Base-by-base conservation (phyloP, 495 filamentous ascomycete species). In the Cercophora sp. region DNA sequence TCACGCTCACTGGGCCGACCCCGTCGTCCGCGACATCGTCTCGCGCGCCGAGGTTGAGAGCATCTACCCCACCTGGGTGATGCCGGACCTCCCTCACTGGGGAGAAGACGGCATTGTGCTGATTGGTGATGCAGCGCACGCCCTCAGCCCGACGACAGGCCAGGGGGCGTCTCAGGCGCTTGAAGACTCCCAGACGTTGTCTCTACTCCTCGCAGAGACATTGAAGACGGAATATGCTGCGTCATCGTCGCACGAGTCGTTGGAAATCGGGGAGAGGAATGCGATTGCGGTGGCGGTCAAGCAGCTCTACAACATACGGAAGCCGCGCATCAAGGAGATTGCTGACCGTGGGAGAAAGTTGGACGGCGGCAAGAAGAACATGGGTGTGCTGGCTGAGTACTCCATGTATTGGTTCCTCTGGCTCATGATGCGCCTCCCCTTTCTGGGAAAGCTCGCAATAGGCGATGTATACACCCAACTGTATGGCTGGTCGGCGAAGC, bases 51-150 rank as follows among this genome's bases (percentile, higher is more conserved):
- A 70, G 0, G 66, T 82, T 3, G 58, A 78, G 32, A 73, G 59
- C 55, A 68, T 82, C 51, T 82, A 80, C 54, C 79, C 79, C 18
- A 78, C 71, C 8, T 82, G 76, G 73, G 76, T 72, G 4, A 63
- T 71, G 3, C 73, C 74, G 4, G 61, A 69, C 19, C 70, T 83
- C 9, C 57, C 57, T 5, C 42, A 49, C 31, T 59, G 52, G 52
- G 57, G 52, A 25, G 31, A 46, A 26, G 42, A 59, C 29, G 52
- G 69, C 52, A 59, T 64, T 63, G 63, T 71, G n/a, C 45, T 75
- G 39, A 45, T 74, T 8, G 71, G 73, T 11, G 74, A 76, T 57
- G 72, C 75, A 4, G 70, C 75, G 1, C 74, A 78, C 52, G 76
- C 74, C 8, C 66, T 74, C 56, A 63, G 71, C 0, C 73, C 74